Conservation (phyloP, 176 grass and related monocot species). For the Poa annua region DNA sequence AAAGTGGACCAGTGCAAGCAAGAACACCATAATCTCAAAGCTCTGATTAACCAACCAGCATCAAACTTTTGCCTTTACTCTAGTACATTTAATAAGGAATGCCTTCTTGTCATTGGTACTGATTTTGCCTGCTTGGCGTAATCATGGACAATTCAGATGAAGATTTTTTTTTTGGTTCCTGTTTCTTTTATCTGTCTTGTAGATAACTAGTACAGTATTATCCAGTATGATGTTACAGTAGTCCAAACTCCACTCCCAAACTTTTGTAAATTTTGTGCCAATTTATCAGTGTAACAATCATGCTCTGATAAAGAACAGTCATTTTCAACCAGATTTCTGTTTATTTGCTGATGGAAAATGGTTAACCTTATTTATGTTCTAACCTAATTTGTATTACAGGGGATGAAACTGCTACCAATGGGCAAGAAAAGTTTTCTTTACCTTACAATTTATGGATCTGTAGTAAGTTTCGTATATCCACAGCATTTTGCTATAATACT, state of each 20-base stretch:
- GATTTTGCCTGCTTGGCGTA: not conserved
- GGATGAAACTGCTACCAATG: constrained; percentile 93
- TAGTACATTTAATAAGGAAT: not conserved
- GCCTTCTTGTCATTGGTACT: constrained; percentile 1
- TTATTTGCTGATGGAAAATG: constrained; percentile 14
- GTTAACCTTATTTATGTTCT: constrained; percentile 33
- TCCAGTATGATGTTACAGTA: not conserved
- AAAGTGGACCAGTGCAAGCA: not conserved
- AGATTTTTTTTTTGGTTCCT: not conserved
- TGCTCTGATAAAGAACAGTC: constrained; percentile 15
- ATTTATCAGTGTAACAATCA: not conserved
- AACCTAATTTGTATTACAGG: constrained; percentile 48
- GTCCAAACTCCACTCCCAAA: not conserved
- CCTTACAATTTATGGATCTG: constrained; percentile 92
- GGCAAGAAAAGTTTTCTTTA: constrained; percentile 90
- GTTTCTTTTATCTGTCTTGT: not conserved
- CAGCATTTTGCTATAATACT: constrained; percentile 28
- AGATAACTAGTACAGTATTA: constrained; percentile 13
- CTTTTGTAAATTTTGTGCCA: not conserved
- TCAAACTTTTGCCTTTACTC: constrained; percentile 5
- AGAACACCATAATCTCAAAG: not conserved
- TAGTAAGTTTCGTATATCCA: constrained; percentile 52
- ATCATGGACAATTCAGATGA: not conserved
- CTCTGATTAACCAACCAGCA: constrained; percentile 5
- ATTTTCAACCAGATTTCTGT: not conserved